phyloP scores from a whole-genome alignment of 768 basidiomycete species.

The Phallus indusiatus region DNA sequence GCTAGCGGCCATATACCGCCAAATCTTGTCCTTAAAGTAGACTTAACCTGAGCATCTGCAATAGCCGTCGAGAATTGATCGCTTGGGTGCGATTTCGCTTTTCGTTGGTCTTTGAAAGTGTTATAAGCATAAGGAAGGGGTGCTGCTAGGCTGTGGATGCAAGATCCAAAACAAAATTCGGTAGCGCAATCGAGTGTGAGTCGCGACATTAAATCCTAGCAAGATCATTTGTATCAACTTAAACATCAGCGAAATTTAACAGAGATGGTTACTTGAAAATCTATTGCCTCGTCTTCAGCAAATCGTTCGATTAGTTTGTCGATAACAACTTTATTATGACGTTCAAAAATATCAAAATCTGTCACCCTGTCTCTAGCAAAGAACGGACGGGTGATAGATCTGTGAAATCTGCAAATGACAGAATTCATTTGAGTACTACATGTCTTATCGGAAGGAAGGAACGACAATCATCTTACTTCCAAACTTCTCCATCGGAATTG shows the following conservation, averaged over 20 bases:
- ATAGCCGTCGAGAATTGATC: conserved; percentile 42
- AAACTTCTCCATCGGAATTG: conserved; percentile 19
- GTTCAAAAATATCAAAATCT: conserved; percentile 27
- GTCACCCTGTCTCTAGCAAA: conserved; percentile 26
- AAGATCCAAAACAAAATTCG: conserved; percentile 23
- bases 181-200: conserved; percentile 22
- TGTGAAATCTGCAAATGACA: conserved; percentile 19
- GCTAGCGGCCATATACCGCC: conserved; percentile 45
- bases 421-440: not conserved
- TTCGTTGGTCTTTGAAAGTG: not conserved
- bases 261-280: conserved; percentile 14
- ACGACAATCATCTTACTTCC: conserved; percentile 8
- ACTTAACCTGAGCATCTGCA: conserved; percentile 34
- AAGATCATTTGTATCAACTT: too few relatives aligned
- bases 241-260: not conserved
- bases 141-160: conserved; percentile 17
- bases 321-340: conserved; percentile 16
- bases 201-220: conserved; percentile 4
- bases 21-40: conserved; percentile 32
- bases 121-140: conserved; percentile 13
- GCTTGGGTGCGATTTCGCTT: conserved; percentile 18
- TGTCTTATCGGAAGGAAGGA: too few relatives aligned
- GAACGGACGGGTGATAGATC: conserved; percentile 29
- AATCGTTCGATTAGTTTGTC: conserved; percentile 11
- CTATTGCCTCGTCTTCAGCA: conserved; percentile 10